phyloP scores from a whole-genome alignment of 192 early-diverging fungal species.

The Pecoramyces ruminantium region DNA sequence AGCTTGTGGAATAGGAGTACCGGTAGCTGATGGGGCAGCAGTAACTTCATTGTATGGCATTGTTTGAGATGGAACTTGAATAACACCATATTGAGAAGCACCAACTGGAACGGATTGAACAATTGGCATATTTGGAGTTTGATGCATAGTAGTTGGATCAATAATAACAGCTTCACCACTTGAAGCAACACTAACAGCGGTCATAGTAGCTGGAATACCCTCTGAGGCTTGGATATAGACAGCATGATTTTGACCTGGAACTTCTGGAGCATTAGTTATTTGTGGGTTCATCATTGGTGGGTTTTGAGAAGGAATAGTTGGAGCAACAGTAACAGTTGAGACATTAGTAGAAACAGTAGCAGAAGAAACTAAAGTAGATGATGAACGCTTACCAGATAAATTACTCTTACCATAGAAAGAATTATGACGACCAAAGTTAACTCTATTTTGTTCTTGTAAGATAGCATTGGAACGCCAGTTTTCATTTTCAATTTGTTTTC shows the following conservation, averaged over 20 bases:
- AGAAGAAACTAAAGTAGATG: too few relatives aligned
- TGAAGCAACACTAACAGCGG: background rate
- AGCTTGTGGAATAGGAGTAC: background rate
- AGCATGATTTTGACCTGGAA: background rate
- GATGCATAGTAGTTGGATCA: background rate
- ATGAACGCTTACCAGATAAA: too few relatives aligned
- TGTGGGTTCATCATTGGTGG: too few relatives aligned
- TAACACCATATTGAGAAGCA: background rate
- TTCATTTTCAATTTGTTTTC: conserved; percentile 7
- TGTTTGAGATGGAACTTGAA: background rate
- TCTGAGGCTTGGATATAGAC: background rate
- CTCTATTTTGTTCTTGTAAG: background rate
- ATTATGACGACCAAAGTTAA: background rate
- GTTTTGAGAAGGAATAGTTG: too few relatives aligned
- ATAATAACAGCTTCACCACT: background rate
- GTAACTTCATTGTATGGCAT: background rate
- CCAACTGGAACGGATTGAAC: background rate
- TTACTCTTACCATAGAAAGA: too few relatives aligned
- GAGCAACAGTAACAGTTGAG: too few relatives aligned
- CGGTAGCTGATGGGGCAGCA: background rate
- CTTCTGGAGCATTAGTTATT: too few relatives aligned
- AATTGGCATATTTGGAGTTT: background rate
- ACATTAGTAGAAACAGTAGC: too few relatives aligned
- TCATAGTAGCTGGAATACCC: background rate
- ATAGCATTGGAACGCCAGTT: background rate